phyloP scores from a whole-genome alignment of 1,284 basidiomycete genomes.

The Malassezia brasiliensis region DNA sequence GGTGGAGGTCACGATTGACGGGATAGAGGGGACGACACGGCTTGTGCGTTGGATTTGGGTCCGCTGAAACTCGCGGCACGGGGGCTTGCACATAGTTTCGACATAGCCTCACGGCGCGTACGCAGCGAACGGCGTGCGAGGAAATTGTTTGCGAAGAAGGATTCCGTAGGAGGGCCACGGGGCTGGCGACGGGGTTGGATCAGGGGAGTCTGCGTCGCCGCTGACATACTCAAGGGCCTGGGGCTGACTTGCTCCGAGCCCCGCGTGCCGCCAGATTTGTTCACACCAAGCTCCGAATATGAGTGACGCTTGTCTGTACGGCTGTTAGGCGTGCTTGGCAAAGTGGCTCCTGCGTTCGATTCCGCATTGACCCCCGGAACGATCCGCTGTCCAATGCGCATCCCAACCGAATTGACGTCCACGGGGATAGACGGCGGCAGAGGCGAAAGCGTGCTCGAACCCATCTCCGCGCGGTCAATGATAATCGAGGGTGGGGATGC shows the following conservation, averaged over 20 bases:
- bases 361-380: background rate
- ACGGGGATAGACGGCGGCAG: background rate
- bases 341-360: background rate
- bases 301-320: background rate
- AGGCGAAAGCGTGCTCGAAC: background rate
- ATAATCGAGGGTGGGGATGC: conserved; percentile 13
- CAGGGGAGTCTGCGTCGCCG: background rate
- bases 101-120: conserved; percentile 18
- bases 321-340: background rate
- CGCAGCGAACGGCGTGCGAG: conserved; percentile 14
- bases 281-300: background rate
- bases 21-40: background rate
- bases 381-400: conserved; percentile 13
- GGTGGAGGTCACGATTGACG: background rate
- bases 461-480: conserved; percentile 7
- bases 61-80: conserved; percentile 7
- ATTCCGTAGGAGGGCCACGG: conserved; percentile 15
- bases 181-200: conserved; percentile 18
- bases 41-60: background rate
- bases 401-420: conserved; percentile 12
- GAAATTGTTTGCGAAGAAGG: conserved; percentile 19
- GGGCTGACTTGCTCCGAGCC: background rate
- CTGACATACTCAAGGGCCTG: background rate
- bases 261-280: background rate
- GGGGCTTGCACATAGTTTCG: conserved; percentile 16